phyloP scores from a whole-genome alignment of 768 basidiomycete genomes.

The Xerocomus spinulosus region DNA sequence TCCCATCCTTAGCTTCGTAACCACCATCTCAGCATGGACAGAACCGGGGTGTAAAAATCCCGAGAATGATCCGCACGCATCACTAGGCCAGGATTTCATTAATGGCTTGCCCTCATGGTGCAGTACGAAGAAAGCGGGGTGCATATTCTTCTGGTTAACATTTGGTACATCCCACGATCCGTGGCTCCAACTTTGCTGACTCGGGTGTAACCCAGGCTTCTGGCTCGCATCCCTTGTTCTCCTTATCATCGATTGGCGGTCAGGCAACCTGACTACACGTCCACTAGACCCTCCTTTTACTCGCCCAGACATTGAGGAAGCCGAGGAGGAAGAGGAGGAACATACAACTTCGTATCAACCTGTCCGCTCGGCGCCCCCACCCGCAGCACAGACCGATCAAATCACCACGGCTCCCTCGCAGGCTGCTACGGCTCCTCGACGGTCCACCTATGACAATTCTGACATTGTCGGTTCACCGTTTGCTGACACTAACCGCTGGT shows the following conservation, averaged over 20 bases:
- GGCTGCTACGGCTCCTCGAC: slow-evolving; percentile 12
- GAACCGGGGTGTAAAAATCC: slow-evolving; percentile 86
- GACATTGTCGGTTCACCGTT: slow-evolving; percentile 38
- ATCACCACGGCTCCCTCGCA: slow-evolving; percentile 13
- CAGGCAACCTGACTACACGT: slow-evolving; percentile 45
- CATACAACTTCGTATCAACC: slow-evolving; percentile 47
- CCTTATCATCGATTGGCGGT: slow-evolving; percentile 72
- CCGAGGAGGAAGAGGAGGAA: slow-evolving; percentile 50
- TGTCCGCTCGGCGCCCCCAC: slow-evolving; percentile 28
- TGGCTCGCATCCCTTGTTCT: slow-evolving; percentile 70
- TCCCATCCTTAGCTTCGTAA: slow-evolving; percentile 51
- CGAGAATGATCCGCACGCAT: slow-evolving; percentile 73
- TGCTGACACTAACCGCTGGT: slow-evolving; percentile 50
- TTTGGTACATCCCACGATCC: slow-evolving; percentile 47
- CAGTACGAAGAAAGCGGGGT: slow-evolving; percentile 85
- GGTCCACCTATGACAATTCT: slow-evolving; percentile 23
- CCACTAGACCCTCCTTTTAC: slow-evolving; percentile 76
- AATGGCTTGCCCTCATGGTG: slow-evolving; percentile 78
- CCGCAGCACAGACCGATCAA: slow-evolving; percentile 31
- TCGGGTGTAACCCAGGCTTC: slow-evolving; percentile 43
- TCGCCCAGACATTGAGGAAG: slow-evolving; percentile 51
- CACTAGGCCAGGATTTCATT: slow-evolving; percentile 61
- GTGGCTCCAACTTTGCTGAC: slow-evolving; percentile 1
- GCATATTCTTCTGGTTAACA: slow-evolving; percentile 85
- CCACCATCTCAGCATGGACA: slow-evolving; percentile 84